phyloP scores from a whole-genome alignment of 768 basidiomycete genomes.

The Auricularia cornea region DNA sequence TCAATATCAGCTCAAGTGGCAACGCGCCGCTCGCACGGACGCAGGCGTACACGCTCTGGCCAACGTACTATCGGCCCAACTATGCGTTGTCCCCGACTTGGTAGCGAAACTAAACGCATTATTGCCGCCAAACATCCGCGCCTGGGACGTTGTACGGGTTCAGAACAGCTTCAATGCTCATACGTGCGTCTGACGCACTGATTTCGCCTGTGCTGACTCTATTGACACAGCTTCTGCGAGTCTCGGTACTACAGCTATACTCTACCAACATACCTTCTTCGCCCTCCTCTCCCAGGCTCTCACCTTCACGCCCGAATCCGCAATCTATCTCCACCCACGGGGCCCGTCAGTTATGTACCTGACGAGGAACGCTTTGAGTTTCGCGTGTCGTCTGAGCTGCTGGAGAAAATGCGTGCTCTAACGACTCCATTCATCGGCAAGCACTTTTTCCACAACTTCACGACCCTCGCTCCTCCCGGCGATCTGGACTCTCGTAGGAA shows the following conservation, averaged over 20 bases:
- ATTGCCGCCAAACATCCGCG: conserved; percentile 81
- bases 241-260: conserved; percentile 97
- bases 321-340: background rate
- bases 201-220: background rate
- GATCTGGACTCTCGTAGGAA: conserved; percentile 16
- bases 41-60: conserved; percentile 96
- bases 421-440: conserved; percentile 71
- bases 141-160: conserved; percentile 68
- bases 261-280: conserved; percentile 86
- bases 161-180: conserved; percentile 81
- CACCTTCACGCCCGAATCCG: background rate
- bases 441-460: conserved; percentile 98
- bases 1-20: conserved; percentile 63
- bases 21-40: conserved; percentile 92
- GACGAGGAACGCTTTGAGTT: background rate
- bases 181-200: conserved; percentile 33
- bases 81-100: conserved; percentile 69
- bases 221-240: conserved; percentile 63
- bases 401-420: conserved; percentile 48
- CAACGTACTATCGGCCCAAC: conserved; percentile 84
- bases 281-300: conserved; percentile 49
- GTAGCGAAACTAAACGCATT: conserved; percentile 71
- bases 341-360: background rate
- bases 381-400: conserved; percentile 24
- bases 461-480: conserved; percentile 88